phyloP scores from a whole-genome alignment of 78 protist species.

The Pigoraptor vietnamica region DNA sequence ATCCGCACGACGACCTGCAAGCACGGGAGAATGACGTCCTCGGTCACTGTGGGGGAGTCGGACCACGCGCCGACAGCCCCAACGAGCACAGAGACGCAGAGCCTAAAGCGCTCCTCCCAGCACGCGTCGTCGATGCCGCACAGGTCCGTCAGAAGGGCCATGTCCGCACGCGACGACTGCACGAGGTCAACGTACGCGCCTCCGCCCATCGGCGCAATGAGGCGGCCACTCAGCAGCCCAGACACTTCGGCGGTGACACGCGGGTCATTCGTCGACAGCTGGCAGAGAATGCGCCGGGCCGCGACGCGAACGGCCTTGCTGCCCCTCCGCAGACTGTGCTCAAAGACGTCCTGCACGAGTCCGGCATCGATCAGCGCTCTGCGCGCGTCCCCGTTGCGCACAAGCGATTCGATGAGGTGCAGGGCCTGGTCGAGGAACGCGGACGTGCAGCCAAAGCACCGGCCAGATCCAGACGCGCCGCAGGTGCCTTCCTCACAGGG shows the following conservation, averaged over 20 bases:
- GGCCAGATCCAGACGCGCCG: too few species aligned
- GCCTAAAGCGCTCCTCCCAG: conserved; percentile 43
- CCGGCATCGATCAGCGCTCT: conserved; percentile 4
- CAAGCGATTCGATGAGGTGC: not conserved
- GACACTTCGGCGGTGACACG: not conserved
- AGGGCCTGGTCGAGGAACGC: not conserved
- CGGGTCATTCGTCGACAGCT: not conserved
- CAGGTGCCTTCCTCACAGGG: too few species aligned
- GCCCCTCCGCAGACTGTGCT: conserved; percentile 12
- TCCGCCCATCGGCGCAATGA: not conserved
- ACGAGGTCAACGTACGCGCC: conserved; percentile 23
- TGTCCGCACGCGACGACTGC: conserved; percentile 14
- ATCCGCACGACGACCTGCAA: conserved; percentile 29
- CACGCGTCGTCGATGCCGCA: conserved; percentile 24
- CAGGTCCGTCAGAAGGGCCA: conserved; percentile 23
- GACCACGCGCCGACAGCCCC: conserved; percentile 22
- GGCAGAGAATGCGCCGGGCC: not conserved
- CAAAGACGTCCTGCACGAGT: conserved; percentile 38
- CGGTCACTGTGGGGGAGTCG: conserved; percentile 31
- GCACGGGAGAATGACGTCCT: conserved; percentile 53
- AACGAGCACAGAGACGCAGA: conserved; percentile 15
- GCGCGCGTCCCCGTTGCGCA: not conserved
- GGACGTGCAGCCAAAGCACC: conserved; percentile 15
- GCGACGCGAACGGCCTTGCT: not conserved
- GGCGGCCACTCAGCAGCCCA: not conserved